Conservation (phyloP, 805 yeast genomes). For the Wickerhamomyces sydowiorum region DNA sequence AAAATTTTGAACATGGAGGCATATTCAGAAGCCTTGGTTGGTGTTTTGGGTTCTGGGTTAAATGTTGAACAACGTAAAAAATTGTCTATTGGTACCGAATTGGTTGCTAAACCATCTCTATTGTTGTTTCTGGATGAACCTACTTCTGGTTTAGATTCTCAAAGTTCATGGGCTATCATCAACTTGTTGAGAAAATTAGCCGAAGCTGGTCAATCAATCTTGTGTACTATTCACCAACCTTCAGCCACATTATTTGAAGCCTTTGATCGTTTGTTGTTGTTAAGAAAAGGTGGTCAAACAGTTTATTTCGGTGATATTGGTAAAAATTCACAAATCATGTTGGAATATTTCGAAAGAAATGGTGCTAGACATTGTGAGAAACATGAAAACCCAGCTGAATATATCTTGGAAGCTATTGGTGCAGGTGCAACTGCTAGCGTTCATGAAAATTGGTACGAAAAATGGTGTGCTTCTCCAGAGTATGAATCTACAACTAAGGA, state of each 20-base stretch:
- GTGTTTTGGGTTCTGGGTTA: conserved; percentile 44
- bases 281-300: conserved; percentile 68
- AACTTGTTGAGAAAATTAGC: conserved; percentile 44
- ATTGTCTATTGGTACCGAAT: conserved; percentile 48
- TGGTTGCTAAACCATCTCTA: conserved; percentile 42
- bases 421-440: conserved; percentile 68
- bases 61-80: conserved; percentile 52
- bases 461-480: conserved; percentile 48
- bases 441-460: conserved; percentile 53
- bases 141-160: conserved; percentile 55
- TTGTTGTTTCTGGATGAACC: conserved; percentile 42
- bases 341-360: conserved; percentile 41
- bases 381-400: conserved; percentile 70
- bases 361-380: conserved; percentile 55
- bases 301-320: conserved; percentile 73
- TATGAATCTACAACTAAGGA: conserved; percentile 23
- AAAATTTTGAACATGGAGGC: conserved; percentile 42
- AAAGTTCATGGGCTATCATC: conserved; percentile 54
- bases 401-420: conserved; percentile 65
- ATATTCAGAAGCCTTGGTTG: conserved; percentile 44
- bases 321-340: conserved; percentile 39
- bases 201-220: conserved; percentile 47
- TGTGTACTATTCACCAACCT: conserved; percentile 66
- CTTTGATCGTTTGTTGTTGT: conserved; percentile 53
- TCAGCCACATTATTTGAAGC: conserved; percentile 54